phyloP scores from a whole-genome alignment of 129 eudicot species.

The Helichrysum umbraculigerum region DNA sequence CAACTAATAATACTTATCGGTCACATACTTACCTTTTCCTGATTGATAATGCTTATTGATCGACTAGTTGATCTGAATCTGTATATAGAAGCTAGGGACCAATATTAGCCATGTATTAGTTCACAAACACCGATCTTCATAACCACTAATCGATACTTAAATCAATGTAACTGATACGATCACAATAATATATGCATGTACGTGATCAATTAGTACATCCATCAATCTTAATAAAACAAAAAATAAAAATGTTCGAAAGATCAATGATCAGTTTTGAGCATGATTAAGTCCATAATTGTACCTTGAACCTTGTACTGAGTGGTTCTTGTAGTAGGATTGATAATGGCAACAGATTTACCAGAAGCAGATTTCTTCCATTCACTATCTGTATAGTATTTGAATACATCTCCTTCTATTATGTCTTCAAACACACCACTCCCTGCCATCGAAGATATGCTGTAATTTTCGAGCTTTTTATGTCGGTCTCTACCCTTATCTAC shows the following conservation, averaged over 20 bases:
- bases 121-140: no score
- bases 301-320: constrained; percentile 71
- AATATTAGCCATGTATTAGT: no score
- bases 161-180: not conserved
- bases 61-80: no score
- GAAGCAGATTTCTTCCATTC: constrained; percentile 61
- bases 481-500: constrained; percentile 31
- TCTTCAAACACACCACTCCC: constrained; percentile 47
- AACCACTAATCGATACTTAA: no score
- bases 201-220: no score
- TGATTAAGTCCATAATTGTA: constrained; percentile 3
- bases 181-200: not conserved
- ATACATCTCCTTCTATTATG: constrained; percentile 54
- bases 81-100: no score
- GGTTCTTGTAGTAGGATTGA: constrained; percentile 56
- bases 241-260: no score
- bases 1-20: no score
- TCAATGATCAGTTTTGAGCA: not conserved
- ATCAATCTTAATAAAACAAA: no score
- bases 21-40: no score
- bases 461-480: constrained; percentile 8
- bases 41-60: no score
- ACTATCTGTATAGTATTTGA: constrained; percentile 59
- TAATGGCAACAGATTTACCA: constrained; percentile 59
- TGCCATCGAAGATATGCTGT: constrained; percentile 33